Percentiles rank a stretch among this genome's conserved stretches.
Evolutionary conservation across 805 yeast genomes (phyloP).

Genomic region (Lipomyces kockii): DNA sequence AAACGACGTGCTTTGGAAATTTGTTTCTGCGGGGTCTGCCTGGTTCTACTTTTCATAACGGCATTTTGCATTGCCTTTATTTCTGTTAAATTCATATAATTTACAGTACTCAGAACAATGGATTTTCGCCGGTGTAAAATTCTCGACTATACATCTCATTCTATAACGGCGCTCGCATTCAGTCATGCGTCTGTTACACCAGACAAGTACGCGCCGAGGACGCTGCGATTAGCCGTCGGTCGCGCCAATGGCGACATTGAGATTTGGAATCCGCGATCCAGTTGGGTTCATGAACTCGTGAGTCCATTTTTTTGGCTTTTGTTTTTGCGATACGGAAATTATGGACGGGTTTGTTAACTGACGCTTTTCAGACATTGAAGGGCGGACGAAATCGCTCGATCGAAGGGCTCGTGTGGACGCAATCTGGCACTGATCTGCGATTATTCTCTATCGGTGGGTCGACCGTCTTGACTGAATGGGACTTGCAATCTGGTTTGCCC

Average conservation of each 20-base stretch:
- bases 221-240: conserved; percentile 84
- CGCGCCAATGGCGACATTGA: conserved; percentile 94
- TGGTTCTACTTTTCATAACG: too few species aligned
- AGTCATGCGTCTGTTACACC: conserved; percentile 51
- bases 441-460: conserved; percentile 95
- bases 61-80: neutral
- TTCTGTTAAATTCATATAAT: neutral
- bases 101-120: conserved; percentile 47
- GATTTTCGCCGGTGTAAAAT: conserved; percentile 90
- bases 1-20: too few species aligned
- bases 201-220: conserved; percentile 54
- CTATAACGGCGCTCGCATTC: conserved; percentile 80
- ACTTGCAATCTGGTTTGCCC: conserved; percentile 73
- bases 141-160: conserved; percentile 84
- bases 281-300: conserved; percentile 73
- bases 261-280: conserved; percentile 83
- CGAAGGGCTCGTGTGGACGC: conserved; percentile 87
- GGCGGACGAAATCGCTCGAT: conserved; percentile 85
- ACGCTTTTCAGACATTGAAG: conserved; percentile 50
- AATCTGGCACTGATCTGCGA: conserved; percentile 56
- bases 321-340: conserved; percentile 38
- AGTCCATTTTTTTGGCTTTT: neutral
- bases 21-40: too few species aligned
- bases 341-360: neutral
- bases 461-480: conserved; percentile 90